Percentiles rank a stretch among this genome's conserved stretches.
These are phyloP conservation scores for Saccharomycopsis oosterbeekiorum DNA, from an alignment of 805 yeast species.

Conservation along the genomic window DNA sequence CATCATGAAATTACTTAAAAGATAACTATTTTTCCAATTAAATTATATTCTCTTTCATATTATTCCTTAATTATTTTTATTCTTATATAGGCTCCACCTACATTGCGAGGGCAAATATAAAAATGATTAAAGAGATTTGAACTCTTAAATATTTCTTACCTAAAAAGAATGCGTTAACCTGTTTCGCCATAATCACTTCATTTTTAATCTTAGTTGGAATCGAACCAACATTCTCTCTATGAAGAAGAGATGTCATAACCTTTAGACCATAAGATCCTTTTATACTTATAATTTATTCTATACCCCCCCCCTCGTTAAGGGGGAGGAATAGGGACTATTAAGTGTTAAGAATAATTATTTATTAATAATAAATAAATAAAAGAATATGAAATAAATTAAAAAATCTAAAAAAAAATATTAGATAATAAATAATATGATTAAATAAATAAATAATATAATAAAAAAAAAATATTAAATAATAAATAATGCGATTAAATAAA, in stretches of 20 bases:
- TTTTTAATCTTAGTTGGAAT: conserved; percentile 1
- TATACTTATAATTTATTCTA: background rate
- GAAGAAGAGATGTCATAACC: conserved; percentile 1
- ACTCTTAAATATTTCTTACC: background rate
- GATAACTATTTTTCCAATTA: conserved; percentile 12
- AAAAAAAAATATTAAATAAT: conserved; percentile 2
- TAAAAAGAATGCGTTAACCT: background rate
- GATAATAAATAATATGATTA: background rate
- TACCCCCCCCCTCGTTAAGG: no score
- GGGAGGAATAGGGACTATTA: no score
- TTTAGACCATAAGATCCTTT: background rate
- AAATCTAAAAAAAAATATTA: background rate
- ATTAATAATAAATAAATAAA: conserved; percentile 3
- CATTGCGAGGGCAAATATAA: background rate
- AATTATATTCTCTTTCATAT: conserved; percentile 12
- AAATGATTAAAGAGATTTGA: background rate
- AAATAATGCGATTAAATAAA: conserved; percentile 9
- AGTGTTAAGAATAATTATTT: conserved; percentile 1
- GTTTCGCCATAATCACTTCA: background rate
- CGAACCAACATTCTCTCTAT: conserved; percentile 3
- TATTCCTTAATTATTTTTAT: background rate
- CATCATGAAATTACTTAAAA: conserved; percentile 10
- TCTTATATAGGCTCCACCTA: no score
- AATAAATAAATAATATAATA: background rate
- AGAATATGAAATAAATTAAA: background rate